These are phyloP conservation scores for Closterium sp. DNA, from an alignment of 139 green algal species.

Conservation along the genomic window DNA sequence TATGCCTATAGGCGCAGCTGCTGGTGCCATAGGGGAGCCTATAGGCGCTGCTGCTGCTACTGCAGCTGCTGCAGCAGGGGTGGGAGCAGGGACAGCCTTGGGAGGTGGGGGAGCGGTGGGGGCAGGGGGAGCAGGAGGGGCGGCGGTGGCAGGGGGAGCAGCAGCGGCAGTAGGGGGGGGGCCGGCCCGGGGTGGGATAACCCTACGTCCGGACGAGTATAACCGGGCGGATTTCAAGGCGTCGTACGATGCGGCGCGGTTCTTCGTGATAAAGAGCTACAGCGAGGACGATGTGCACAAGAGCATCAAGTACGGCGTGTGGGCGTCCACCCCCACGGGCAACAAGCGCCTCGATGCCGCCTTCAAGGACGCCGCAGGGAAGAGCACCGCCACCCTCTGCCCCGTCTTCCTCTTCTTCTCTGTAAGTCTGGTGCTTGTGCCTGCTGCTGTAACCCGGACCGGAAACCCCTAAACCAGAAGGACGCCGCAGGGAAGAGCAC, in stretches of 20 bases:
- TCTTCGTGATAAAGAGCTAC: conserved; percentile 60
- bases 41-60: neutral
- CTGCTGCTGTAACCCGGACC: neutral
- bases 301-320: conserved; percentile 57
- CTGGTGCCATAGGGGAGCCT: neutral
- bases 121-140: neutral
- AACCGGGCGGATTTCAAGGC: conserved; percentile 34
- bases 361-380: conserved; percentile 21
- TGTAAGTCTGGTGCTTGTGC: conserved; percentile 18
- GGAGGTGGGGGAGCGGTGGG: neutral
- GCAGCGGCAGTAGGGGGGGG: neutral
- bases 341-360: conserved; percentile 46
- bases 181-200: neutral
- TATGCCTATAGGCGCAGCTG: neutral
- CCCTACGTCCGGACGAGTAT: neutral
- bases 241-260: conserved; percentile 26
- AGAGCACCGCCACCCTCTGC: conserved; percentile 2
- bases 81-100: neutral
- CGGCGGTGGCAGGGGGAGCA: neutral
- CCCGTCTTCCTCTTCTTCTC: conserved; percentile 53
- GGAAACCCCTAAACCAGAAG: neutral
- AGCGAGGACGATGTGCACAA: conserved; percentile 59
- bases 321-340: conserved; percentile 45
- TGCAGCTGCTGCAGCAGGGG: neutral
- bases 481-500: neutral